Evolutionary conservation across 495 filamentous ascomycete genomes (phyloP).

Genomic region (Saxispiralis lemnorum): DNA sequence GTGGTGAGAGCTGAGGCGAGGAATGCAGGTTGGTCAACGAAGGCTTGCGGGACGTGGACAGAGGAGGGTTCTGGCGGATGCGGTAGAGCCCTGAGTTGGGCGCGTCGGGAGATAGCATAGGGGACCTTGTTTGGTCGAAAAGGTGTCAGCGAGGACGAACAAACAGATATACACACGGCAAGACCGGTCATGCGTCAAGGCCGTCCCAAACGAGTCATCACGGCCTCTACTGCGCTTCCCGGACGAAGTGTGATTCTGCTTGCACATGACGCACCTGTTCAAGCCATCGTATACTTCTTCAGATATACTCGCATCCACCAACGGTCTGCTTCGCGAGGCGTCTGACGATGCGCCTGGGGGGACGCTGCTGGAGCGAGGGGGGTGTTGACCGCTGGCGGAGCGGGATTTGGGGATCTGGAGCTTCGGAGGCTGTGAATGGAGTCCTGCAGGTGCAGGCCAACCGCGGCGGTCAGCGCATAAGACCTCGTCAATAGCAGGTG

Average conservation of each 20-base stretch:
- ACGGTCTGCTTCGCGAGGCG: constrained; percentile 2
- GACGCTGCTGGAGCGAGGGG: neutral
- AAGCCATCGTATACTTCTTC: constrained; percentile 10
- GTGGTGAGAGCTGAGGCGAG: constrained; percentile 31
- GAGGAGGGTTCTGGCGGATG: constrained; percentile 63
- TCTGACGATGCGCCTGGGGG: constrained; percentile 2
- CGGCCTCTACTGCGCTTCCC: neutral
- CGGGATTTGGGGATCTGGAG: constrained; percentile 12
- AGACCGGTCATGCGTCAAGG: too few relatives aligned
- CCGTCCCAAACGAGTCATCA: neutral
- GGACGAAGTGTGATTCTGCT: neutral
- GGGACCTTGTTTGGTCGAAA: constrained; percentile 5
- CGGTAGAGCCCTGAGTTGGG: constrained; percentile 55
- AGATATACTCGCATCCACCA: constrained; percentile 2
- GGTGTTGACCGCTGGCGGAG: constrained; percentile 2
- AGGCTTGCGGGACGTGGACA: constrained; percentile 3
- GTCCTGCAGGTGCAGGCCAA: too few relatives aligned
- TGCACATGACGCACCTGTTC: constrained; percentile 11
- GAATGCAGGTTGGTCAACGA: constrained; percentile 31
- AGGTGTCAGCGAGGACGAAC: neutral
- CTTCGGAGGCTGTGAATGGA: neutral
- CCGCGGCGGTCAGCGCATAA: too few relatives aligned
- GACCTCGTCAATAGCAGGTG: too few relatives aligned
- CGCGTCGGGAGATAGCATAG: constrained; percentile 8
- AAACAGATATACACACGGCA: neutral